Evolutionary conservation across 2,329 filamentous ascomycete genomes (phyloP), one percentile per base, ranked within the genome.

Genomic region (Fusarium pininemorale): DNA sequence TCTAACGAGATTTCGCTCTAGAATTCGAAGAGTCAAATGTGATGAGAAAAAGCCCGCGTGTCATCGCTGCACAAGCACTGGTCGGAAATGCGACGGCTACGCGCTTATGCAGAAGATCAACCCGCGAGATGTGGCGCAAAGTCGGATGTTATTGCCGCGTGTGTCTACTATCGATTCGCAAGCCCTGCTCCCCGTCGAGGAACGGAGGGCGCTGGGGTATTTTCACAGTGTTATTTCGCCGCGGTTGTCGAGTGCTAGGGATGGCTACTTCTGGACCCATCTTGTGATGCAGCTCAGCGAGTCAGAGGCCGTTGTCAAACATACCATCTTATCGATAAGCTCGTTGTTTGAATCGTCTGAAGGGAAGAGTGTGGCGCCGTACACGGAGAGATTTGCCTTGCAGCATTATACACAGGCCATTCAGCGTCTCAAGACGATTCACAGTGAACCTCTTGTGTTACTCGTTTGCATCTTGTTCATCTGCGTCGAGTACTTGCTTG

Each of bases 271-370:
- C 45, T 72, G 69, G 69, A 70, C 66, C 13, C 58, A 59, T 51
- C 53, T 67, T 5, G 66, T 70, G 14, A 70, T 72, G 62, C 62
- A 61, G 48, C 69, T 70, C 6, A 63, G 69, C 57, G 44, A 58
- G 56, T 60, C 57, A 7, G 62, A 65, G 42, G 38, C 50, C 3
- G 66, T 63, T 0, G 69, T 70, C 24, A 58, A 60, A 30, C 66
- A 72, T 30, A 61, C 69, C 13, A 38, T 72, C 20, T 50, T 72
- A n/a, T 68, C 69, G 35, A 66, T 72, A 48, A 70, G 69, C 24
- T 59, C 66, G 2, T n/a, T 72, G 12, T 70, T 66, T 24, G 69
- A 72, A 8, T 39, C 61, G 1, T 26, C 30, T 0, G 42, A 41
- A 7, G 41, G 22, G 9, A 44, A 58, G 32, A n/a, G 35, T 32